Evolutionary conservation across 1,284 basidiomycete genomes (phyloP), one percentile per base, ranked within the genome.

Genomic region (Marasmius fiardii): DNA sequence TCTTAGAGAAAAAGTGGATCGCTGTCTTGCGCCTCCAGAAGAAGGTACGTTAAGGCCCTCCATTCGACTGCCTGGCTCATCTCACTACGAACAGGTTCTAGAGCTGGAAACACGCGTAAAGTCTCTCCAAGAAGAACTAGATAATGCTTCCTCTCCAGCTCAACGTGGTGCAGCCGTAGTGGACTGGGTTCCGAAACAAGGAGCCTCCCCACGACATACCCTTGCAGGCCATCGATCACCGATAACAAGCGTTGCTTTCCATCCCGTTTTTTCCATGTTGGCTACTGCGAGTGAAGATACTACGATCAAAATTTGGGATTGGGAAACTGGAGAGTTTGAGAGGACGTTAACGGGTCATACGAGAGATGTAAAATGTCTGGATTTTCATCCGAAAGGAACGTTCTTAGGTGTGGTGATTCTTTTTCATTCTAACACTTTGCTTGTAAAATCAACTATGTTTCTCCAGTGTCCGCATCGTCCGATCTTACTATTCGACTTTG

Each of bases 281-380:
- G 93, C 90, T 10, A 90, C 87, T 28, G 92, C 92, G 4, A 91
- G 89, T 63, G 93, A 95, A 66, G 93, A 96, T 67, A 79, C 90
- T 35, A 93, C 86, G 1, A 82, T 95, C 64, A 95, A 95, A 74
- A 84, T 96, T 51, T 95, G 93, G 93, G 93, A 96, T 67, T 96
- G 93, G 93, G 93, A 96, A 68, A 90, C 90, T 37, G 93, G 93
- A 24, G 93, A 95, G 62, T 90, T 95, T 65, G 94, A 96, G 69
- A 74, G 91, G 57, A 95, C 94, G 7, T 73, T 96, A 57, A 96
- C 95, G 72, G 92, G 93, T 0, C 93, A 96, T 74, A 95, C 93
- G 35, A 93, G 92, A 67, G 83, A 89, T 18, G 88, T 96, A 18
- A 85, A 85, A 68, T 92, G 95, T 70, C 84, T 93, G 50, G 91